A percentile compares a stretch with the other conserved stretches of the same genome.
These are phyloP conservation scores for Dothideomycetes sp. DNA, from an alignment of 2,329 filamentous ascomycete species.

Conservation along the genomic window DNA sequence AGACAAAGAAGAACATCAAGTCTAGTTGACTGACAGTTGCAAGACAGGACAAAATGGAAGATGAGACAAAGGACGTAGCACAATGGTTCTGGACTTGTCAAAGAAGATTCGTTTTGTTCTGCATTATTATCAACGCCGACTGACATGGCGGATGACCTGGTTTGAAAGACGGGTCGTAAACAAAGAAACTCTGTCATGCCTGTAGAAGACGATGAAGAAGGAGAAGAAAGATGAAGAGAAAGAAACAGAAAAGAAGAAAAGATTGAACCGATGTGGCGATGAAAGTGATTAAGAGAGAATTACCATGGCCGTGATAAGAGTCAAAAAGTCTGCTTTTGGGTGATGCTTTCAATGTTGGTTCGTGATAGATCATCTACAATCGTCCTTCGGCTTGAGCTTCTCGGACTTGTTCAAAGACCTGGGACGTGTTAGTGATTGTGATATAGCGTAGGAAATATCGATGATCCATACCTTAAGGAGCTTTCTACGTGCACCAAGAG, in stretches of 20 bases:
- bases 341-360: not conserved
- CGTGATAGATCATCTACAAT: slow-evolving; percentile 15
- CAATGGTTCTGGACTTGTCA: too few relatives aligned
- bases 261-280: too few relatives aligned
- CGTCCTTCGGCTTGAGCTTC: slow-evolving; percentile 43
- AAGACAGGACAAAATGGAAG: not conserved
- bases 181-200: too few relatives aligned
- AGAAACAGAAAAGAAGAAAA: not conserved
- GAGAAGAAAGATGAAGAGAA: not conserved
- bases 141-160: too few relatives aligned
- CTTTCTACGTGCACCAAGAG: slow-evolving; percentile 87
- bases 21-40: too few relatives aligned
- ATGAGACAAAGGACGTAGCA: too few relatives aligned
- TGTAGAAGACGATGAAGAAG: slow-evolving; percentile 3
- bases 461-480: slow-evolving; percentile 74
- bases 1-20: too few relatives aligned
- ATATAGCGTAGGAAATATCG: not conserved
- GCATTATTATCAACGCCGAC: too few relatives aligned
- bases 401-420: slow-evolving; percentile 92
- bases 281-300: too few relatives aligned
- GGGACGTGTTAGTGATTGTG: slow-evolving; percentile 24
- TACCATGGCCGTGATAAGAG: not conserved
- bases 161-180: too few relatives aligned
- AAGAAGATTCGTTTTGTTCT: slow-evolving; percentile 4
- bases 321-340: not conserved